Conservation (phyloP, 2,329 filamentous ascomycete genomes). For the Sporothrix brunneoviolacea region DNA sequence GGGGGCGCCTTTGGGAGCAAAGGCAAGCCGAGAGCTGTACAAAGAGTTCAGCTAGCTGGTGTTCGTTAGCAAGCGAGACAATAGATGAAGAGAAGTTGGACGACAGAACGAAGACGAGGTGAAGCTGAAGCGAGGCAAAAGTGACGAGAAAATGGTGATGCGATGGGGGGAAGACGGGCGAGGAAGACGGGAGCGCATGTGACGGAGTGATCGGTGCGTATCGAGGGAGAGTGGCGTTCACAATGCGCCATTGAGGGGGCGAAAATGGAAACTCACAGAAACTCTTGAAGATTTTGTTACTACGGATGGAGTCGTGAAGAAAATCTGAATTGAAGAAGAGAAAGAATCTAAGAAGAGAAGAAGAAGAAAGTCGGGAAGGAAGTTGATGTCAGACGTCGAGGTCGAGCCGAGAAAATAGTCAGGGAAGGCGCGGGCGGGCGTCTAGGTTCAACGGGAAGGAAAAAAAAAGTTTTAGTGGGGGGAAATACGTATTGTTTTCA, state of each 20-base stretch:
- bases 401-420: not conserved
- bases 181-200: not conserved
- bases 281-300: too few relatives aligned
- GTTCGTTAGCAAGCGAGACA: not conserved
- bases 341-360: not conserved
- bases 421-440: conserved; percentile 8
- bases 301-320: too few relatives aligned
- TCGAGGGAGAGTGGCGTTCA: too few relatives aligned
- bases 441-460: not conserved
- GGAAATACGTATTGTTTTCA: not conserved
- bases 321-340: not conserved
- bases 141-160: not conserved
- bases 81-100: not conserved
- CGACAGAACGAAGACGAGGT: not conserved
- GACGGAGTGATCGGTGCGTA: not conserved
- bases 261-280: too few relatives aligned
- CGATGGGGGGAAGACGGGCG: not conserved
- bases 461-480: conserved; percentile 7
- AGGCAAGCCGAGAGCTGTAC: too few relatives aligned
- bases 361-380: not conserved
- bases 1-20: conserved; percentile 60
- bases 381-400: not conserved
- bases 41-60: too few relatives aligned
- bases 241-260: too few relatives aligned
- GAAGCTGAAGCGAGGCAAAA: not conserved